Percentiles rank a stretch among this genome's conserved stretches.
Conservation (phyloP, 176 grass and related monocot genomes). For the Calamus simplicifolius region DNA sequence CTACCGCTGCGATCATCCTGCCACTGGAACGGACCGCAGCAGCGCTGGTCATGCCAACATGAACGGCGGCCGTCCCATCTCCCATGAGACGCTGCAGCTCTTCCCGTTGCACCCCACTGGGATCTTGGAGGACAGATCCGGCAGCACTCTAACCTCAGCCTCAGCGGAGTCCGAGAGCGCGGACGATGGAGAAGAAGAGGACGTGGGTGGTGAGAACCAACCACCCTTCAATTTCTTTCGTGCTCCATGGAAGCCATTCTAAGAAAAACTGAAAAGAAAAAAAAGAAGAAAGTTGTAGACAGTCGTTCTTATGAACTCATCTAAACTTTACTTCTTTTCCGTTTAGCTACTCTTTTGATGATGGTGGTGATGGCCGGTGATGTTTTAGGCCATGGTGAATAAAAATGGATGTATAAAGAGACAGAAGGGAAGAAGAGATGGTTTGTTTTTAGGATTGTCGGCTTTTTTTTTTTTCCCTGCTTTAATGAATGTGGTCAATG, state of each 20-base stretch:
- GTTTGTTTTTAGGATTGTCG: too few relatives aligned
- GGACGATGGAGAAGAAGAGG: background rate
- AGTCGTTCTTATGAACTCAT: too few relatives aligned
- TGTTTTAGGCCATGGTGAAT: too few relatives aligned
- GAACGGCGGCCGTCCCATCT: background rate
- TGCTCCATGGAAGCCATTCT: conserved; percentile 2
- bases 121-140: conserved; percentile 3
- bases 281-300: too few relatives aligned
- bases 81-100: conserved; percentile 35
- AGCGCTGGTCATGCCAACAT: background rate
- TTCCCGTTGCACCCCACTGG: conserved; percentile 47
- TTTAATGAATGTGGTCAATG: too few relatives aligned
- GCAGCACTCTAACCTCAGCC: conserved; percentile 1
- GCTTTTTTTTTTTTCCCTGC: too few relatives aligned
- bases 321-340: too few relatives aligned
- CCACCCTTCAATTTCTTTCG: conserved; percentile 38
- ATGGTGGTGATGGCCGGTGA: too few relatives aligned
- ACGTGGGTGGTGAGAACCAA: background rate
- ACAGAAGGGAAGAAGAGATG: too few relatives aligned
- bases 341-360: too few relatives aligned
- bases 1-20: background rate
- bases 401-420: too few relatives aligned
- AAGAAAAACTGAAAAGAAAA: too few relatives aligned
- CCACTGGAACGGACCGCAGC: background rate
- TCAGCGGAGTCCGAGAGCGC: background rate